These are phyloP conservation scores for Chenopodium quinoa DNA, from an alignment of 148 eudicot species.

Conservation along the genomic window DNA sequence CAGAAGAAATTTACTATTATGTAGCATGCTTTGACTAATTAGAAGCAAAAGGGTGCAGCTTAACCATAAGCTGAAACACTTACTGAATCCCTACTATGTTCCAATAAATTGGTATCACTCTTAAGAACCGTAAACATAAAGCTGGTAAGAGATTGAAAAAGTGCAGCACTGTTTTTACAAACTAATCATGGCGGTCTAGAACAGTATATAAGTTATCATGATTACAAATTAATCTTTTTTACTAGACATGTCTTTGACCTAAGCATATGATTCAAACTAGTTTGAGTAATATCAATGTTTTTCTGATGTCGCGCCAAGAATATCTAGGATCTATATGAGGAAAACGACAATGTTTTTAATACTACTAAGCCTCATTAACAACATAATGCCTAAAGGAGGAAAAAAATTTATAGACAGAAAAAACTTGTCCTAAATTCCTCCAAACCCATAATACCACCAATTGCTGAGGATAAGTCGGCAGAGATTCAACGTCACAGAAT, in stretches of 20 bases:
- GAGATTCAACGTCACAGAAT: neutral
- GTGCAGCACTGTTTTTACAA: neutral
- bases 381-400: neutral
- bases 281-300: neutral
- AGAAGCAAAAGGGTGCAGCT: neutral
- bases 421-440: neutral
- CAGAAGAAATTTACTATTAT: too few species aligned
- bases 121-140: too few species aligned
- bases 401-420: neutral
- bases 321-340: neutral
- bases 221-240: too few species aligned
- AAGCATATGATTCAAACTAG: neutral
- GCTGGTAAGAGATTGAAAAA: too few species aligned
- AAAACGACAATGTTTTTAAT: neutral
- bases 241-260: neutral
- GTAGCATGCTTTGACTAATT: neutral
- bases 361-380: neutral
- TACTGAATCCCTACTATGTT: neutral
- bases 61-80: neutral
- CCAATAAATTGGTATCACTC: neutral
- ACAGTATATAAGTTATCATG: neutral
- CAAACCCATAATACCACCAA: neutral
- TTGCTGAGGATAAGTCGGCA: too few species aligned
- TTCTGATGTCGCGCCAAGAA: neutral
- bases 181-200: neutral